These are phyloP conservation scores for Daldinia concentrica DNA, from an alignment of 495 filamentous ascomycete genomes.

Conservation along the genomic window DNA sequence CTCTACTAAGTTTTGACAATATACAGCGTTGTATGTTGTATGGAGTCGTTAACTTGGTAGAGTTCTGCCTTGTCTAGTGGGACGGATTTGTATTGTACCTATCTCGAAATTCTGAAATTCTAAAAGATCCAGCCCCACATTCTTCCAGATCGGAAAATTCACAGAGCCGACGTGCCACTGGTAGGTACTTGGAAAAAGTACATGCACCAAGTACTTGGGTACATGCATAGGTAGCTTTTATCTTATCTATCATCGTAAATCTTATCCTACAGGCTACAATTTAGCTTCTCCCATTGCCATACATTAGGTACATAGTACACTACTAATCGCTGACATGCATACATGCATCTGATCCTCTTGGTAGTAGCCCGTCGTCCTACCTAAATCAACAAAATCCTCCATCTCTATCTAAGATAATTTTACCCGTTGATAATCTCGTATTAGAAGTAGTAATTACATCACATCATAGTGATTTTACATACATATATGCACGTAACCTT, in stretches of 20 bases:
- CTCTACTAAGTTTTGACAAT: background rate
- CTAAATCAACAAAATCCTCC: background rate
- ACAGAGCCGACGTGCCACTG: conserved; percentile 20
- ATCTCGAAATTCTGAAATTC: conserved; percentile 39
- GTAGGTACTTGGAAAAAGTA: too few species aligned
- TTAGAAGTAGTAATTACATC: background rate
- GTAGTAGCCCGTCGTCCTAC: background rate
- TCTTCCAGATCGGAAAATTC: conserved; percentile 35
- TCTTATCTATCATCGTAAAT: conserved; percentile 9
- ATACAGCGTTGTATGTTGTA: conserved; percentile 6
- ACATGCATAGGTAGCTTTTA: conserved; percentile 22
- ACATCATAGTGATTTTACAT: background rate
- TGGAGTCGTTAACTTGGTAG: conserved; percentile 25
- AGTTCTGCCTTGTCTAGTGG: conserved; percentile 22
- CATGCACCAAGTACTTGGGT: background rate
- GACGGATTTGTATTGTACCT: conserved; percentile 5
- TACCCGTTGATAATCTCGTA: background rate
- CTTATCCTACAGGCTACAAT: background rate
- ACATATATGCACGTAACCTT: background rate
- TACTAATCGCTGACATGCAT: background rate
- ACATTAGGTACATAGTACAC: too few species aligned
- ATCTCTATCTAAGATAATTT: background rate
- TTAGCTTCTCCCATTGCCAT: background rate
- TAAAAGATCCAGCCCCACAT: conserved; percentile 32
- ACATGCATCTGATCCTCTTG: background rate